These are phyloP conservation scores for Stephania japonica DNA, from an alignment of 164 flowering plant species.

Conservation along the genomic window DNA sequence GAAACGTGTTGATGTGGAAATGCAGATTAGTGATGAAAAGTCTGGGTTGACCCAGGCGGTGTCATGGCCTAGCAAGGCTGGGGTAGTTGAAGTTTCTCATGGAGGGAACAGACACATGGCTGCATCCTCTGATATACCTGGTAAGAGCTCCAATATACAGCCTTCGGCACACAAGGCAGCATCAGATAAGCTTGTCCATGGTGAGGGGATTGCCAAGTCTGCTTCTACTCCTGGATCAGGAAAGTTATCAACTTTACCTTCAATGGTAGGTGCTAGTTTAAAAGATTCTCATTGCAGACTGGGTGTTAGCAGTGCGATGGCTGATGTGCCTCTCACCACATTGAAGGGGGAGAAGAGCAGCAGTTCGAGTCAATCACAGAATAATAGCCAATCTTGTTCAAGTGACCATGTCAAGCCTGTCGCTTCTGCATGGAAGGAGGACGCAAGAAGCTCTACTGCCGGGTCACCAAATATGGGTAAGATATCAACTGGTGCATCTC, in stretches of 20 bases:
- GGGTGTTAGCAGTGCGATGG: conserved; percentile 12
- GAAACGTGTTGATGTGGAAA: conserved; percentile 92
- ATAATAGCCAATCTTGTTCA: conserved; percentile 69
- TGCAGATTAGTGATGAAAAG: conserved; percentile 74
- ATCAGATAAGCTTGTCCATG: conserved; percentile 38
- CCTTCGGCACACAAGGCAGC: conserved; percentile 47
- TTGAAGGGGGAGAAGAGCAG: conserved; percentile 51
- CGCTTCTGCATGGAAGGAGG: conserved; percentile 54
- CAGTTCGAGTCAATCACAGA: conserved; percentile 85
- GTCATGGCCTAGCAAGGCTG: conserved; percentile 55
- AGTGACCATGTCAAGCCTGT: conserved; percentile 56
- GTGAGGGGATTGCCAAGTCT: conserved; percentile 26
- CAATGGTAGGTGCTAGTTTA: conserved; percentile 19
- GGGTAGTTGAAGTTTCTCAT: conserved; percentile 50
- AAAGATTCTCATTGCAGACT: conserved; percentile 24
- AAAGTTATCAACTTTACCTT: conserved; percentile 32
- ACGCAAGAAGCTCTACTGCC: conserved; percentile 64
- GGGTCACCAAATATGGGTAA: conserved; percentile 43
- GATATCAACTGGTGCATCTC: conserved; percentile 38
- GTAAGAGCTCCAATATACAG: conserved; percentile 47
- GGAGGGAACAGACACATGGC: conserved; percentile 49
- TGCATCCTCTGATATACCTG: conserved; percentile 45
- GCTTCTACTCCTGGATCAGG: conserved; percentile 39
- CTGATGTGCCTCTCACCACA: conserved; percentile 30
- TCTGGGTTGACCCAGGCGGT: conserved; percentile 55